Percentiles rank a stretch among this genome's conserved stretches.
These are phyloP conservation scores for Ogataea wickerhamii DNA, from an alignment of 805 yeast genomes.

Conservation along the genomic window DNA sequence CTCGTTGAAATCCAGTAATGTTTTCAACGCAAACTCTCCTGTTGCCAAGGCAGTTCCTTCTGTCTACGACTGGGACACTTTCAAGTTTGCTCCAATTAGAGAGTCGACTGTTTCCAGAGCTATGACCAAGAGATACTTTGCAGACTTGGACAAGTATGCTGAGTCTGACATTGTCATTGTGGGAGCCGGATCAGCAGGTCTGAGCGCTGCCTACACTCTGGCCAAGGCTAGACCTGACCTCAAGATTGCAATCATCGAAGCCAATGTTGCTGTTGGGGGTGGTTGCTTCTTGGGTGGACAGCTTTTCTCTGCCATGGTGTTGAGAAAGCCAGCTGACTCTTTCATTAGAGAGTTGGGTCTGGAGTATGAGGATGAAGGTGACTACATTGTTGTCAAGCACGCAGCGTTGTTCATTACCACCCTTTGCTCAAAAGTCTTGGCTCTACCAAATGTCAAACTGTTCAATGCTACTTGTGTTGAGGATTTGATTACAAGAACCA, in stretches of 20 bases:
- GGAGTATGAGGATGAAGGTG: slow-evolving; percentile 75
- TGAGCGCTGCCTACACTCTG: slow-evolving; percentile 70
- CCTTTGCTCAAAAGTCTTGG: slow-evolving; percentile 61
- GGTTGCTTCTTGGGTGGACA: slow-evolving; percentile 81
- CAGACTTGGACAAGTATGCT: slow-evolving; percentile 68
- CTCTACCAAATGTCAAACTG: slow-evolving; percentile 69
- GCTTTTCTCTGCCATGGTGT: slow-evolving; percentile 71
- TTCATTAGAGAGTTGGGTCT: slow-evolving; percentile 62
- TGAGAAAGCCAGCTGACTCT: slow-evolving; percentile 74
- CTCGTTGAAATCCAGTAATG: slow-evolving; percentile 22
- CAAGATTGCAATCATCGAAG: slow-evolving; percentile 70
- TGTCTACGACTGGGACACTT: slow-evolving; percentile 58
- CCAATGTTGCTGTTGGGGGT: slow-evolving; percentile 75
- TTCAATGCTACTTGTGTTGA: slow-evolving; percentile 81
- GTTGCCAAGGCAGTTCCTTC: slow-evolving; percentile 29
- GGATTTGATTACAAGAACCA: slow-evolving; percentile 70
- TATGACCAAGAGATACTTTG: slow-evolving; percentile 71
- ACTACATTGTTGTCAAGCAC: slow-evolving; percentile 74
- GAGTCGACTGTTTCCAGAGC: slow-evolving; percentile 80
- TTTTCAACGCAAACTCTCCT: slow-evolving; percentile 24
- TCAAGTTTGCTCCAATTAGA: slow-evolving; percentile 67
- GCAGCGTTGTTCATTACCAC: slow-evolving; percentile 77
- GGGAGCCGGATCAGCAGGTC: slow-evolving; percentile 78
- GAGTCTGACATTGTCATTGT: slow-evolving; percentile 72
- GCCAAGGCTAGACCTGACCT: slow-evolving; percentile 74